Evolutionary conservation across 1,284 basidiomycete species (phyloP).

Genomic region (Tremellales sp.): DNA sequence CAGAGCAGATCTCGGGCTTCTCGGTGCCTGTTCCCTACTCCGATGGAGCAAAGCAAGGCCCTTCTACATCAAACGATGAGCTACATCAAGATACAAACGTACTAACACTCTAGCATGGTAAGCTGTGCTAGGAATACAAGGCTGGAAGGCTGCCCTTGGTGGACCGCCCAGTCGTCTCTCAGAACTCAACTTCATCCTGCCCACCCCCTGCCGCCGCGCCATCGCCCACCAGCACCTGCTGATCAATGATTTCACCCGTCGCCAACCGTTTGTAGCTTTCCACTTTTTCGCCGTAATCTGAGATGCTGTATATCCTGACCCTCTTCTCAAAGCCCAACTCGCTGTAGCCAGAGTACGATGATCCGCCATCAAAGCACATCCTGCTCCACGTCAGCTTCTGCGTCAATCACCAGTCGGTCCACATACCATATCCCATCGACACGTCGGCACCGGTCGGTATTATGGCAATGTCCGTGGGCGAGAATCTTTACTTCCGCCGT

Average conservation of each 20-base stretch:
- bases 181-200: slow-evolving; percentile 13
- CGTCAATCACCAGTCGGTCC: background rate
- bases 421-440: slow-evolving; percentile 73
- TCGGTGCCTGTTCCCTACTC: too few relatives aligned
- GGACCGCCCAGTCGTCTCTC: background rate
- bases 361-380: slow-evolving; percentile 89
- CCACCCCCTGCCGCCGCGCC: slow-evolving; percentile 31
- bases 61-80: too few relatives aligned
- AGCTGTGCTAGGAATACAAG: background rate
- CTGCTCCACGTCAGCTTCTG: slow-evolving; percentile 10
- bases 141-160: background rate
- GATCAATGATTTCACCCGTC: slow-evolving; percentile 64
- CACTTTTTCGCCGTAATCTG: slow-evolving; percentile 83
- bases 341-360: slow-evolving; percentile 82
- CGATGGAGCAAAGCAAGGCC: too few relatives aligned
- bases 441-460: slow-evolving; percentile 82
- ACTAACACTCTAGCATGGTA: background rate
- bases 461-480: slow-evolving; percentile 81
- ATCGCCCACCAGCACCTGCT: slow-evolving; percentile 44
- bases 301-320: slow-evolving; percentile 78
- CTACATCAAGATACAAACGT: too few relatives aligned
- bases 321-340: slow-evolving; percentile 79
- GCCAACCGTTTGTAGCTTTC: slow-evolving; percentile 84
- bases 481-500: slow-evolving; percentile 54
- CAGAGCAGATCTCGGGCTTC: too few relatives aligned